Percentiles rank a stretch among this genome's conserved stretches.
Evolutionary conservation across 1,139 yeast species (phyloP).

Genomic region (Wickerhamomyces sp.): DNA sequence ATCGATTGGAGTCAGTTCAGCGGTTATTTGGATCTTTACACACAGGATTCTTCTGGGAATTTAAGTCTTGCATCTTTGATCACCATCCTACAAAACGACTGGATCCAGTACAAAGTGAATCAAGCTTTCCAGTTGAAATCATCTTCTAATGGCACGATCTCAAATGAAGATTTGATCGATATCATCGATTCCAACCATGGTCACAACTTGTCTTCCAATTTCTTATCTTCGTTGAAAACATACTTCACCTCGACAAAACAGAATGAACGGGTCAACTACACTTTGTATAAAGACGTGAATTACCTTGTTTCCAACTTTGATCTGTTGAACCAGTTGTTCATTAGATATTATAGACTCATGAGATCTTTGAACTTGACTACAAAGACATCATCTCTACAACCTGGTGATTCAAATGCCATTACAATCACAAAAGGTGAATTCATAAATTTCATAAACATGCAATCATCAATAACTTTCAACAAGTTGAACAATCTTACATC

Average conservation of each 20-base stretch:
- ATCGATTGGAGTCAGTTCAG: slow-evolving; percentile 30
- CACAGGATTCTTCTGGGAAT: not conserved
- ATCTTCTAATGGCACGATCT: slow-evolving; percentile 22
- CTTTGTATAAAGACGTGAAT: slow-evolving; percentile 32
- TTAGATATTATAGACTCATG: slow-evolving; percentile 27
- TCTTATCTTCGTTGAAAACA: slow-evolving; percentile 26
- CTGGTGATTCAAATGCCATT: slow-evolving; percentile 9
- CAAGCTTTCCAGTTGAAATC: slow-evolving; percentile 22
- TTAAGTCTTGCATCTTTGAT: slow-evolving; percentile 23
- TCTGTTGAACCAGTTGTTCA: slow-evolving; percentile 30
- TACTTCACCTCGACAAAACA: slow-evolving; percentile 25
- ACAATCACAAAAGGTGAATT: slow-evolving; percentile 32
- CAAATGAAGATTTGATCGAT: slow-evolving; percentile 29
- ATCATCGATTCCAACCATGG: slow-evolving; percentile 29
- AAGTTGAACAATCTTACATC: slow-evolving; percentile 33
- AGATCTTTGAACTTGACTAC: slow-evolving; percentile 6
- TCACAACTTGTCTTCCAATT: slow-evolving; percentile 31
- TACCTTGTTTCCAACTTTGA: slow-evolving; percentile 34
- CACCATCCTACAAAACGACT: slow-evolving; percentile 31
- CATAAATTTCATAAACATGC: slow-evolving; percentile 27
- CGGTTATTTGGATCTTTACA: slow-evolving; percentile 14
- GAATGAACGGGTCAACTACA: slow-evolving; percentile 29
- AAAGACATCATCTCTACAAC: slow-evolving; percentile 4
- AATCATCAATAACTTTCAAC: slow-evolving; percentile 23
- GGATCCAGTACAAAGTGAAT: slow-evolving; percentile 28